Percentiles rank a stretch among this genome's conserved stretches.
These are phyloP conservation scores for Rubroshorea leprosula DNA, from an alignment of 345 rosid species.

Conservation along the genomic window DNA sequence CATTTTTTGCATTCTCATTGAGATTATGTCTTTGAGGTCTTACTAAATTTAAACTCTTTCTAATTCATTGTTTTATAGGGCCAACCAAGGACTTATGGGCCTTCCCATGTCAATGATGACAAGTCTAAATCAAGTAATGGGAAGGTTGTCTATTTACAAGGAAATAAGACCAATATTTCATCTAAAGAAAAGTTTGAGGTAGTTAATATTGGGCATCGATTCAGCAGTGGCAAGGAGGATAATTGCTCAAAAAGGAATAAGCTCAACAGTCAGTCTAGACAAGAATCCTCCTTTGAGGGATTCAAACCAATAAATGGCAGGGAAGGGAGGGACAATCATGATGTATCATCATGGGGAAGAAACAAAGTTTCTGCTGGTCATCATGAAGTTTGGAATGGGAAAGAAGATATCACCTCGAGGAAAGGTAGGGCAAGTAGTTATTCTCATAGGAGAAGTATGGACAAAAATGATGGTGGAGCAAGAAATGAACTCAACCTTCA, in stretches of 20 bases:
- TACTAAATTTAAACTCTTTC: background rate
- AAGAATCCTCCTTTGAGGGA: constrained; percentile 24
- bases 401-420: constrained; percentile 38
- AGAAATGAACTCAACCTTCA: constrained; percentile 27
- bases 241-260: constrained; percentile 11
- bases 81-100: constrained; percentile 27
- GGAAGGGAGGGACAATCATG: constrained; percentile 30
- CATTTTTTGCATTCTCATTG: constrained; percentile 3
- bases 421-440: constrained; percentile 40
- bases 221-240: constrained; percentile 26
- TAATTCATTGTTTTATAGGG: constrained; percentile 39
- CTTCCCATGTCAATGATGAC: constrained; percentile 23
- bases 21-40: constrained; percentile 13
- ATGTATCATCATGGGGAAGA: constrained; percentile 21
- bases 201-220: constrained; percentile 22
- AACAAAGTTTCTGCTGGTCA: constrained; percentile 32
- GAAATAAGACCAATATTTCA: constrained; percentile 20
- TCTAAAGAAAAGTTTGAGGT: constrained; percentile 24
- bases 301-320: constrained; percentile 16
- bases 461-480: constrained; percentile 20
- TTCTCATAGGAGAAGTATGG: constrained; percentile 32
- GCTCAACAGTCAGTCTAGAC: constrained; percentile 25
- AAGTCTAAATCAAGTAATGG: constrained; percentile 29
- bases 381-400: constrained; percentile 28
- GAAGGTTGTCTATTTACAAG: constrained; percentile 22